Base-by-base conservation (phyloP, 805 yeast species). In the Candida nanaspora region DNA sequence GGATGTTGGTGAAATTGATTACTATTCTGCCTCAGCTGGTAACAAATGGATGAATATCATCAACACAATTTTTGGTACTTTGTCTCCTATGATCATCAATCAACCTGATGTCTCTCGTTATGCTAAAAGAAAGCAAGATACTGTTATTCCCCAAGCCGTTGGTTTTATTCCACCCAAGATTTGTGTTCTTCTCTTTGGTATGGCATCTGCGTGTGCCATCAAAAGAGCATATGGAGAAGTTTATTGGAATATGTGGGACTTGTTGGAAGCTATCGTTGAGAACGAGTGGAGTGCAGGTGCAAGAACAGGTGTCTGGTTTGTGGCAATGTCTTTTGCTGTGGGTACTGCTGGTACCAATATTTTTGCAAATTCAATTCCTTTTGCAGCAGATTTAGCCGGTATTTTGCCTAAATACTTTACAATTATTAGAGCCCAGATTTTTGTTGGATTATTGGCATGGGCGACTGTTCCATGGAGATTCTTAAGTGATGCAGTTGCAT, bases 341-440 rank as follows among this genome's bases (percentile, higher is more conserved):
- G 60, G 57, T 4, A 53, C 56, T 25, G 60, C 59, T 15, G 59
- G 59, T 37, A 56, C 61, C 4, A 56, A 56, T 36, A 55, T 53
- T 20, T 55, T 56, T 46, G 61, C 54, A 14, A 56, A 56, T 43
- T 48, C 50, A 5, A 50, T 50, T 34, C 52, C 53, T 11, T 46
- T 50, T 37, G 56, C 60, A 13, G 53, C 55, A 19, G 61, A 56
- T 41, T 33, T 55, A 16, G 41, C 52, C 9, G 57, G 57, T 29
- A 43, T 55, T 32, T 35, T 53, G 4, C 61, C 60, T 35, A 52
- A 48, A 33, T 56, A 56, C 35, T 55, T 55, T 44, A 55, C 50
- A 2, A 56, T 56, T 41, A 41, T 56, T 23, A 43, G 54, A 39
- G 54, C 46, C 14, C 52, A 50, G 38, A 39, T 51, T 1, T 40